These are phyloP conservation scores for Solanum verrucosum DNA, from an alignment of 257 asterid species.

Conservation along the genomic window DNA sequence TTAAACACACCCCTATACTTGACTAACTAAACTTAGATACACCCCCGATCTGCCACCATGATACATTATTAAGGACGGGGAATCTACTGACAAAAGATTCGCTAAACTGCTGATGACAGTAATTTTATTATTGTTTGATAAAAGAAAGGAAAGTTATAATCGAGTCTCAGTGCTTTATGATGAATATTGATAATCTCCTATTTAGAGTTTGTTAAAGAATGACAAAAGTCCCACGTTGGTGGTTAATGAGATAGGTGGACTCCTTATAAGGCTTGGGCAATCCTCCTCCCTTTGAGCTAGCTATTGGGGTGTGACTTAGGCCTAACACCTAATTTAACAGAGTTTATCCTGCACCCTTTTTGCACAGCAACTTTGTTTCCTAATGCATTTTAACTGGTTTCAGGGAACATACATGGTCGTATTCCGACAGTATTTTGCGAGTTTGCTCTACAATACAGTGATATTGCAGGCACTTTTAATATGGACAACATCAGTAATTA, in stretches of 20 bases:
- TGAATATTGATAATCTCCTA: background rate
- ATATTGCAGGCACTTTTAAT: slow-evolving; percentile 72
- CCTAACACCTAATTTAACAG: background rate
- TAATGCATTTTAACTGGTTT: slow-evolving; percentile 7
- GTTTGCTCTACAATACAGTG: slow-evolving; percentile 72
- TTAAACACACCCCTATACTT: too few relatives aligned
- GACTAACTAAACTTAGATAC: too few relatives aligned
- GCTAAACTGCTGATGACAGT: background rate
- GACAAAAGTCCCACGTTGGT: background rate
- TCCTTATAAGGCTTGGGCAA: too few relatives aligned
- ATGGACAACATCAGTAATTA: slow-evolving; percentile 57
- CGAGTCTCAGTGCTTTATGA: background rate
- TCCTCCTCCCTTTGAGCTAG: too few relatives aligned
- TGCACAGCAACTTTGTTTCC: background rate
- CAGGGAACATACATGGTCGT: slow-evolving; percentile 90
- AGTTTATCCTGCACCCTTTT: background rate
- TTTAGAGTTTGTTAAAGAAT: background rate
- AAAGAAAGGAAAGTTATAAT: background rate
- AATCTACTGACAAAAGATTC: background rate
- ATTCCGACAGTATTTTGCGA: slow-evolving; percentile 58
- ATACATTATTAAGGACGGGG: background rate
- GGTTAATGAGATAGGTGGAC: background rate
- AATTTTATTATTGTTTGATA: background rate
- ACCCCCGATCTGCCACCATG: too few relatives aligned
- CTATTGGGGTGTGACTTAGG: background rate